Conservation (phyloP, 2,329 filamentous ascomycete genomes). For the Alternaria atra region DNA sequence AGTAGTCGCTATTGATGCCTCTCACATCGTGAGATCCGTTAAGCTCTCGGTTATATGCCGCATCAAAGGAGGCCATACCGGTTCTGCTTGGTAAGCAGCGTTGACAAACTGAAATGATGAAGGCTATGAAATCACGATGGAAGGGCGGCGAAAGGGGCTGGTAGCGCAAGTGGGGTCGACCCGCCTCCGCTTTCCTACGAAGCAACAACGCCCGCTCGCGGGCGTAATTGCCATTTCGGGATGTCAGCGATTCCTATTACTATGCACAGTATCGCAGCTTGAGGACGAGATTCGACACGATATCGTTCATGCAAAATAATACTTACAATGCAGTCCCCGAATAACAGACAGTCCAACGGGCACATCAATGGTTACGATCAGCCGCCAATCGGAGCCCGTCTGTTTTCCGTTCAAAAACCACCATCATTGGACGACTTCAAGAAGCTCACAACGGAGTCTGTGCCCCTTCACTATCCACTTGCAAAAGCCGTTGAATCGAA, state of each 20-base stretch:
- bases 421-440: slow-evolving; percentile 57
- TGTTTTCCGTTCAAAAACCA: slow-evolving; percentile 39
- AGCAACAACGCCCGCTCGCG: not conserved
- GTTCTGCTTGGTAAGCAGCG: not conserved
- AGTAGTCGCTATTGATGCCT: not conserved
- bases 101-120: not conserved
- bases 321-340: not conserved
- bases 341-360: not conserved
- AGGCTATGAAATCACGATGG: not conserved
- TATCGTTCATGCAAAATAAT: not conserved
- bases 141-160: not conserved
- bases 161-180: not conserved
- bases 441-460: slow-evolving; percentile 55
- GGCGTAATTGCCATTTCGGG: not conserved
- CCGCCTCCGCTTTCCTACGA: not conserved
- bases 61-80: not conserved
- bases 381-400: slow-evolving; percentile 31
- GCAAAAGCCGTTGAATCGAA: slow-evolving; percentile 58
- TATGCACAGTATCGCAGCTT: not conserved
- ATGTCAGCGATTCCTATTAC: not conserved
- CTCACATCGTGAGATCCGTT: not conserved
- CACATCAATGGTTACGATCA: not conserved
- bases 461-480: slow-evolving; percentile 57
- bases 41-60: not conserved
- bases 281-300: not conserved